Base-by-base conservation (phyloP, 768 basidiomycete species). In the Lactifluus volemus region DNA sequence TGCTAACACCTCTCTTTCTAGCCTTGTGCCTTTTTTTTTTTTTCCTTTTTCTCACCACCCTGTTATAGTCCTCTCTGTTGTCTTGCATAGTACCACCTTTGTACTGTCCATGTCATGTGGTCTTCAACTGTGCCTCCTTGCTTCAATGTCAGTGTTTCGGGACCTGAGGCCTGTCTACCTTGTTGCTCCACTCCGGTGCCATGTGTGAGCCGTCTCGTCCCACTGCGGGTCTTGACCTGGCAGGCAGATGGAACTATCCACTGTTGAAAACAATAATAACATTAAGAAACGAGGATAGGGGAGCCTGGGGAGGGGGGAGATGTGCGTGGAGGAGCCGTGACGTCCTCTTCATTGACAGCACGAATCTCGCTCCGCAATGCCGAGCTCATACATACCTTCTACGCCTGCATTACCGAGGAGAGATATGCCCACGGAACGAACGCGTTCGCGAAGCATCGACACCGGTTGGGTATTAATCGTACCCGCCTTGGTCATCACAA, bases 401-500 rank as follows among this genome's bases (percentile, higher is more conserved):
- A 83, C 76, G 14, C 84, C 82, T 58, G 88, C 84, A 57, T 89
- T 91, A 2, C 91, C 95, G 4, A 98, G 76, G 15, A 98, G 73
- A 1, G 91, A 91, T 39, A 98, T 86, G 1, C 94, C 94, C 17
- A 98, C 78, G 5, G 89, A 89, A 52, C 87, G 80, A 15, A 98
- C 74, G 49, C 81, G 82, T 53, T 89, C 84, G 14, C 82, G 79
- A 69, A 83, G 79, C 86, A 98, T 94, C 47, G 73, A 73, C 29
- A 94, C 83, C 65, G 91, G 87, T 38, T 81, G 78, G 53, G 83
- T 78, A 3, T 86, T 81, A 58, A 89, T 70, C 68, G 89, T 82
- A 0, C 89, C 89, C 0, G 80, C 77, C 59, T 89, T 89, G 15
- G 89, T 90, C 51, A 85, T 76, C 48, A 88, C 81, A 64, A 92